Evolutionary conservation across 2,329 filamentous ascomycete species (phyloP).

Genomic region (Pseudogymnoascus sp.): DNA sequence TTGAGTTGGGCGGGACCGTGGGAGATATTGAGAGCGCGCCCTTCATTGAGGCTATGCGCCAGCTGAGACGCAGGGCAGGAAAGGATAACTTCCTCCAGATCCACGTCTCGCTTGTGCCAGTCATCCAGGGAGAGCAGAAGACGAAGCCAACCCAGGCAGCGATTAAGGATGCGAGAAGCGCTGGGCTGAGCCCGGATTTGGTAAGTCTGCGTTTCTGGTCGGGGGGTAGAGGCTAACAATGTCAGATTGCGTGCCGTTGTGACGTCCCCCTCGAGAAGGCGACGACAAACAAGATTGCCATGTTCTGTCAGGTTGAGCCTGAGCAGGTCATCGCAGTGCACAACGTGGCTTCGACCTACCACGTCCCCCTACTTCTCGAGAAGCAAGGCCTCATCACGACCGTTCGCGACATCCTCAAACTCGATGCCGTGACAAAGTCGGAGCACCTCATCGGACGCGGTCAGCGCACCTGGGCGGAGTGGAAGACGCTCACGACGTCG

Average conservation of each 20-base stretch:
- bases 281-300: conserved; percentile 80
- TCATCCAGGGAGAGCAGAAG: conserved; percentile 66
- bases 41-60: conserved; percentile 78
- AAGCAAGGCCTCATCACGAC: conserved; percentile 65
- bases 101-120: conserved; percentile 79
- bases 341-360: conserved; percentile 85
- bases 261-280: conserved; percentile 62
- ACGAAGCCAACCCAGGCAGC: conserved; percentile 95
- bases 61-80: conserved; percentile 64
- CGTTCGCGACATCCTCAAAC: conserved; percentile 55
- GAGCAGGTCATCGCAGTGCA: conserved; percentile 84
- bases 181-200: conserved; percentile 55
- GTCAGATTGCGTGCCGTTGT: conserved; percentile 84
- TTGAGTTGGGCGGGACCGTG: conserved; percentile 53
- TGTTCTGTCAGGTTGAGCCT: conserved; percentile 76
- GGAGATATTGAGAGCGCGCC: conserved; percentile 82
- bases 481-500: conserved; percentile 62
- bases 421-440: conserved; percentile 48
- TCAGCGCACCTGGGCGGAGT: conserved; percentile 63
- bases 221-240: conserved; percentile 13
- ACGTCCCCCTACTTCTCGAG: conserved; percentile 85
- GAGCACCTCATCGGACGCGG: conserved; percentile 53
- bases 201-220: conserved; percentile 32
- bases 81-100: conserved; percentile 80
- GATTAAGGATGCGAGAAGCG: conserved; percentile 73